Conservation (phyloP, 2,329 filamentous ascomycete species). For the Beauveria pseudobassiana region DNA sequence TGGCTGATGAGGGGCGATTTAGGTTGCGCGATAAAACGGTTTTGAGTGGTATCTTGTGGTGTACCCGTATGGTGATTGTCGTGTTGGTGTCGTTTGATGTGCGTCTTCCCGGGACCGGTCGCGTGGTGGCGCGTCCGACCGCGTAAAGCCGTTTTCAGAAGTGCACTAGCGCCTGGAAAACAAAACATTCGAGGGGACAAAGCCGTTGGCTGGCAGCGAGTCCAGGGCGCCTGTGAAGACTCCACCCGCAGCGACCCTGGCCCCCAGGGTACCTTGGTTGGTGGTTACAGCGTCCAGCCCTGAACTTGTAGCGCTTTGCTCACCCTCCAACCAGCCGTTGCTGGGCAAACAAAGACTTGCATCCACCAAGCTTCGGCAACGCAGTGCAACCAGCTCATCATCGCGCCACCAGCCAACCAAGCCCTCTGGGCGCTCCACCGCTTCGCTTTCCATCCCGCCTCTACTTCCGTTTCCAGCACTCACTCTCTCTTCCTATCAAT, state of each 20-base stretch:
- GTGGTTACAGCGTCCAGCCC: neutral
- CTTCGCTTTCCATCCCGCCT: neutral
- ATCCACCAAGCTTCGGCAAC: neutral
- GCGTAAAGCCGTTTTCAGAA: slow-evolving; percentile 28
- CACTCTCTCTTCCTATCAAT: neutral
- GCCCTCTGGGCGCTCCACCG: neutral
- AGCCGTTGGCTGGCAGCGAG: neutral
- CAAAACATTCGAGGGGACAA: neutral
- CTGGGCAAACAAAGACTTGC: neutral
- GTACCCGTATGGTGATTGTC: neutral
- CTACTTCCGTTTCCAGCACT: slow-evolving; percentile 7
- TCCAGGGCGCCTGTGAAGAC: neutral
- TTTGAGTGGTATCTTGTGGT: neutral
- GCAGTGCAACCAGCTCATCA: too few relatives aligned
- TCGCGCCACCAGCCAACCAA: too few relatives aligned
- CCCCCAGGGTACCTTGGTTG: neutral
- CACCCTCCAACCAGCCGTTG: slow-evolving; percentile 3
- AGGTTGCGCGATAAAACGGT: neutral
- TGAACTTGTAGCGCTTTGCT: neutral
- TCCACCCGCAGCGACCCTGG: neutral
- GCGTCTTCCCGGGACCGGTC: neutral
- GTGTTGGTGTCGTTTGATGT: neutral
- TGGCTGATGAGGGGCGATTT: neutral
- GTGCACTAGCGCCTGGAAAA: neutral
- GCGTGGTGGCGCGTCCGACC: slow-evolving; percentile 21